These are phyloP conservation scores for Acrodontium crateriforme DNA, from an alignment of 2,329 filamentous ascomycete genomes.

Conservation along the genomic window DNA sequence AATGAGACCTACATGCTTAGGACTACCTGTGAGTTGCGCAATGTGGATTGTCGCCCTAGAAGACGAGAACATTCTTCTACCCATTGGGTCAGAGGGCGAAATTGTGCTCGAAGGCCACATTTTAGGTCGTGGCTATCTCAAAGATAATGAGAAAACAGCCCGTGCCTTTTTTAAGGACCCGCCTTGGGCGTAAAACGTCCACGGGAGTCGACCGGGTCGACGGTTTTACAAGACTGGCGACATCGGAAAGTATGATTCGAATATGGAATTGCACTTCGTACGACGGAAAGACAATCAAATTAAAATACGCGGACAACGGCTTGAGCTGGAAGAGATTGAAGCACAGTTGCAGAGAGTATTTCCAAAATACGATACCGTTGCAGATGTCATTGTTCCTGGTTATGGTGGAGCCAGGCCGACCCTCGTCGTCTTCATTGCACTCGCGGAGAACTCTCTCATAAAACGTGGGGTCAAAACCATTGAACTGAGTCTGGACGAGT, in stretches of 20 bases:
- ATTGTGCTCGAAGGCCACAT: constrained; percentile 79
- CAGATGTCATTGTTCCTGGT: neutral
- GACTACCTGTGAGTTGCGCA: too few relatives aligned
- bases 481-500: too few relatives aligned
- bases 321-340: constrained; percentile 10
- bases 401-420: neutral
- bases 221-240: constrained; percentile 9
- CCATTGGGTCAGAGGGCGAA: constrained; percentile 62
- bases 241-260: constrained; percentile 7
- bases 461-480: too few relatives aligned
- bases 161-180: neutral
- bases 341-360: neutral
- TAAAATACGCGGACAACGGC: constrained; percentile 10
- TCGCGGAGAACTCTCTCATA: too few relatives aligned
- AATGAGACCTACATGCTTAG: too few relatives aligned
- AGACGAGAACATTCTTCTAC: constrained; percentile 31
- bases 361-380: neutral
- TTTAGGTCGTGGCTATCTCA: constrained; percentile 58
- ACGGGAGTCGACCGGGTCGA: neutral
- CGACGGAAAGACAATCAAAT: constrained; percentile 11
- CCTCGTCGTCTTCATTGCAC: neutral
- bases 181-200: neutral
- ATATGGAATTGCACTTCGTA: constrained; percentile 10
- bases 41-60: neutral
- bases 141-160: neutral